Base-by-base conservation (phyloP, 2,329 filamentous ascomycete species). In the Penicillium sp. region DNA sequence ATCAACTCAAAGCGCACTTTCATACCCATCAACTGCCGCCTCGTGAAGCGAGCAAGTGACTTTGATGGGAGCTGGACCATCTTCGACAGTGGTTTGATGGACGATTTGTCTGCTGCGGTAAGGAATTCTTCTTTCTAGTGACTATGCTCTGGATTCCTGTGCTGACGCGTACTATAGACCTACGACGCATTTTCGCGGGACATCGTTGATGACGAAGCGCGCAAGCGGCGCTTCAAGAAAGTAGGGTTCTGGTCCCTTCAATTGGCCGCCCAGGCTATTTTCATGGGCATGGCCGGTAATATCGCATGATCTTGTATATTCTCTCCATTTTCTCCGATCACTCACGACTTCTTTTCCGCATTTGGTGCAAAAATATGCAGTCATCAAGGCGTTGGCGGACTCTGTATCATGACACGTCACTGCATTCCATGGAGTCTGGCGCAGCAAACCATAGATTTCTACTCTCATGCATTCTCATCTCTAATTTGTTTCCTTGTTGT, bases 21-120 rank as follows among this genome's bases (percentile, higher is more conserved):
- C 63, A 97, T 98, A 38, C 93, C 93, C 26, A 89, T 98, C 60
- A 87, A 85, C 59, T 97, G 93, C 71, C 86, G 91, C 51, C 88
- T 98, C 42, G 89, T 97, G 55, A 98, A 98, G 74, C 83, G 84
- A 5, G 80, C 84, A 13, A 80, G 80, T 50, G 93, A 98, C 66
- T 98, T 98, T 63, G 88, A 97, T 66, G 93, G 93, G 32, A 88
- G 86, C 58, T 97, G 93, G 93, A 91, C 90, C 3, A 79, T 94
- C 27, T 97, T 87, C 65, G 93, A 98, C 69, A 93, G 87, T 61
- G 90, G 90, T 1, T 74, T 98, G 45, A 89, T 97, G 85, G 88
- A 95, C 62, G 93, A 98, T 69, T 74, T 95, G 52, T 91, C 87
- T 5, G 88, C 86, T 55, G 93, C 96, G 68, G 80, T 81, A 66